Conservation (phyloP, 2,329 filamentous ascomycete species). For the Colletotrichum sp. region DNA sequence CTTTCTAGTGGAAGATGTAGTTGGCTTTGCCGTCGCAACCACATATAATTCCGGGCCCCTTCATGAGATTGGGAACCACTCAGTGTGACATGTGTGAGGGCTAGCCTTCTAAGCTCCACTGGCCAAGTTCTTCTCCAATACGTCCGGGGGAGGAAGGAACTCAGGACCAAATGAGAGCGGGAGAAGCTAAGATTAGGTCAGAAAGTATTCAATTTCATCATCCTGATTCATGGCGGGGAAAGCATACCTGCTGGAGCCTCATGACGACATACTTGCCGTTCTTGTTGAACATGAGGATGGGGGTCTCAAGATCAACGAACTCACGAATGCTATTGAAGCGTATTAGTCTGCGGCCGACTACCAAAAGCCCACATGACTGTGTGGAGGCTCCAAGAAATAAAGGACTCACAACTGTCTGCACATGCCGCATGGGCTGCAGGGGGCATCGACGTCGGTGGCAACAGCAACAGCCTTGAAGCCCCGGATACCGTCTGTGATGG, state of each 20-base stretch:
- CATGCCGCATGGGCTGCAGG: slow-evolving; percentile 88
- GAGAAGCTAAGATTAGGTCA: slow-evolving; percentile 55
- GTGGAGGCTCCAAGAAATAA: not conserved
- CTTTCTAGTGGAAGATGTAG: not conserved
- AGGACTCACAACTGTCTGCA: slow-evolving; percentile 83
- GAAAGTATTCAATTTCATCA: not conserved
- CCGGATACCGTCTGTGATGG: slow-evolving; percentile 66
- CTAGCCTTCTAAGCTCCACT: not conserved
- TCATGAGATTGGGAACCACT: not conserved
- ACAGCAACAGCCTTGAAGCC: slow-evolving; percentile 83
- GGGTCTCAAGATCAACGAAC: slow-evolving; percentile 71
- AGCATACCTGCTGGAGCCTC: slow-evolving; percentile 68
- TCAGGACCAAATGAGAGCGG: slow-evolving; percentile 73
- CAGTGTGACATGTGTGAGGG: not conserved
- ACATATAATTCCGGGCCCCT: not conserved
- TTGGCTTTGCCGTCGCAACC: not conserved
- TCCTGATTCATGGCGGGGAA: not conserved
- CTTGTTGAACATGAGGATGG: slow-evolving; percentile 92
- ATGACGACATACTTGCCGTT: slow-evolving; percentile 74
- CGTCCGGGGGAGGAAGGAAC: slow-evolving; percentile 50
- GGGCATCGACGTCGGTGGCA: slow-evolving; percentile 75
- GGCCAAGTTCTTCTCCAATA: slow-evolving; percentile 15
- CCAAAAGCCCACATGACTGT: not conserved
- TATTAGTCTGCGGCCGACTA: not conserved
- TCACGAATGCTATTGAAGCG: slow-evolving; percentile 70